Conservation (phyloP, 2,329 filamentous ascomycete genomes). For the Bipolaris zeicola region DNA sequence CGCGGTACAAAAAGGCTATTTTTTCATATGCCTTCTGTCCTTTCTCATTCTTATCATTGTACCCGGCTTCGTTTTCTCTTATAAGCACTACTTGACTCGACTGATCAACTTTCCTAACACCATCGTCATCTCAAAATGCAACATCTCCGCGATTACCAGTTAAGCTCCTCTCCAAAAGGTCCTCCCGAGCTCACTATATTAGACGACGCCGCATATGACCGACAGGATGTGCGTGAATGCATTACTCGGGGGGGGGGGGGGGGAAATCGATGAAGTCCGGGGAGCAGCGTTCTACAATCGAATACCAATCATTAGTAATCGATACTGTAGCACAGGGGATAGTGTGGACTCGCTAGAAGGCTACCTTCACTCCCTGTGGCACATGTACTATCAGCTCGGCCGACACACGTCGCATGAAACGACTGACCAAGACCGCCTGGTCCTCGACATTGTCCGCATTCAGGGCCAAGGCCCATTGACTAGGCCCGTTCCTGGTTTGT, state of each 20-base stretch:
- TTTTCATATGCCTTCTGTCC: no score
- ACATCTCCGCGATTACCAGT: constrained; percentile 4
- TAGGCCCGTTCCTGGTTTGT: constrained; percentile 12
- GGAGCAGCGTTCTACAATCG: constrained; percentile 10
- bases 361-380: constrained; percentile 15
- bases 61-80: no score
- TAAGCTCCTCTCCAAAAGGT: constrained; percentile 5
- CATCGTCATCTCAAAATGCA: no score
- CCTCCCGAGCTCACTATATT: constrained; percentile 6
- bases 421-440: constrained; percentile 11
- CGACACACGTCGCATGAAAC: constrained; percentile 8
- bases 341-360: constrained; percentile 15
- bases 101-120: no score
- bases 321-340: constrained; percentile 10
- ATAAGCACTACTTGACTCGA: no score
- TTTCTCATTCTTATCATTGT: no score
- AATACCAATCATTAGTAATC: constrained; percentile 9
- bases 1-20: no score
- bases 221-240: constrained; percentile 8
- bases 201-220: not conserved
- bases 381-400: constrained; percentile 11
- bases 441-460: constrained; percentile 13
- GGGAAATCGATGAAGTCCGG: constrained; percentile 8
- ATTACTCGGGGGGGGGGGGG: constrained; percentile 6
- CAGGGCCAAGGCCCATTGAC: constrained; percentile 15